Percentiles rank a stretch among this genome's conserved stretches.
These are phyloP conservation scores for Omphalea diandra DNA, from an alignment of 441 rosid genomes.

Conservation along the genomic window DNA sequence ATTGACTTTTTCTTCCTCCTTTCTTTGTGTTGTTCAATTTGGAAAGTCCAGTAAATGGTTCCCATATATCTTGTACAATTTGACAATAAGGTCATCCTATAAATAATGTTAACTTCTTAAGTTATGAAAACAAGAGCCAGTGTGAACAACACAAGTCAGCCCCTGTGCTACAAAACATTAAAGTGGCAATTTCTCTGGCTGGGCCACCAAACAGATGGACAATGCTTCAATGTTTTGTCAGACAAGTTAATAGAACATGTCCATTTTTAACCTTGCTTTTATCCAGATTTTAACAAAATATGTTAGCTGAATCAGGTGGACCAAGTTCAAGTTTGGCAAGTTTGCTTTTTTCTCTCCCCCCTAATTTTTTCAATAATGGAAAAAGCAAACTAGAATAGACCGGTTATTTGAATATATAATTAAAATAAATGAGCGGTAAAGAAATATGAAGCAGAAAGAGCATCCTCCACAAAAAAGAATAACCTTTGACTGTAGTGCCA, in stretches of 20 bases:
- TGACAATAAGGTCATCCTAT: background rate
- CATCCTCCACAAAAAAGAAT: constrained; percentile 2
- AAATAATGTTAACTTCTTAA: background rate
- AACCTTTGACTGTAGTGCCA: constrained; percentile 61
- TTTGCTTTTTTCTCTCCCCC: background rate
- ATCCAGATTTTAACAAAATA: too few species aligned
- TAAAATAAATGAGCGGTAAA: background rate
- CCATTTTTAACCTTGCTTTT: too few species aligned
- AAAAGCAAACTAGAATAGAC: background rate
- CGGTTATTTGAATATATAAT: background rate
- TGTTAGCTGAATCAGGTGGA: too few species aligned
- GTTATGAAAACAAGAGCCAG: background rate
- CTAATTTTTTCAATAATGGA: constrained; percentile 1
- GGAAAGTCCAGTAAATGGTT: background rate
- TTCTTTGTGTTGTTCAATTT: background rate
- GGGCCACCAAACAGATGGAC: background rate
- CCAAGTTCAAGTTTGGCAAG: background rate
- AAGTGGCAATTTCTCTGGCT: background rate
- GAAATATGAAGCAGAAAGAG: constrained; percentile 8
- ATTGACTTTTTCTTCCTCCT: background rate
- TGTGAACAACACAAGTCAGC: background rate
- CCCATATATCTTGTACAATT: background rate
- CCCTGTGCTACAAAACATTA: background rate
- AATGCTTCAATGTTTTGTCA: background rate
- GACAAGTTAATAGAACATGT: too few species aligned